These are phyloP conservation scores for Lachancea sp. DNA, from an alignment of 805 yeast genomes.

Conservation along the genomic window DNA sequence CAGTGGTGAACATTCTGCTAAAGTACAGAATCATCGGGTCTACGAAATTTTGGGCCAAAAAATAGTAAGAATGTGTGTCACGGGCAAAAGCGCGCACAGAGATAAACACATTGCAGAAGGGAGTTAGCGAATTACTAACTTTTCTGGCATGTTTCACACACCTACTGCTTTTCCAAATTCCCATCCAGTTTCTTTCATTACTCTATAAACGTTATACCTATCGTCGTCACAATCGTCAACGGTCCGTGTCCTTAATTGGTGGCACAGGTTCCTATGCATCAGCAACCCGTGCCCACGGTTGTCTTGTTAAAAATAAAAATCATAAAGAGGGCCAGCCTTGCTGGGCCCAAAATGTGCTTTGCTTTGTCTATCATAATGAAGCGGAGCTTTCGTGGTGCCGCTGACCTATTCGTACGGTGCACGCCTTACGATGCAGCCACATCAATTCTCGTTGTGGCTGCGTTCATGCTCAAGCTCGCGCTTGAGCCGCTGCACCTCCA, in stretches of 20 bases:
- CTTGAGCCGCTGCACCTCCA: conserved; percentile 31
- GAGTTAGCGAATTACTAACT: no score
- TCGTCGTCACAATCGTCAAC: conserved; percentile 8
- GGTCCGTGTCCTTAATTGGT: background rate
- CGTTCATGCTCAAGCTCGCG: conserved; percentile 27
- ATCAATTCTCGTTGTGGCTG: no score
- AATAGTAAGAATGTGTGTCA: no score
- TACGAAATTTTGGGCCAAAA: no score
- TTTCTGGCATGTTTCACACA: no score
- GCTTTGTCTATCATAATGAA: conserved; percentile 1
- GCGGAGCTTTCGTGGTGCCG: no score
- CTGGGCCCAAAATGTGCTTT: background rate
- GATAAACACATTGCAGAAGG: no score
- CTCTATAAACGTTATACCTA: conserved; percentile 10
- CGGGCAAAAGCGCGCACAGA: no score
- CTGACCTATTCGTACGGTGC: background rate
- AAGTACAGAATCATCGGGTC: no score
- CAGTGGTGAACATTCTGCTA: no score
- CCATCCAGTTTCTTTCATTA: conserved; percentile 7
- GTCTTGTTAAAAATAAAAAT: conserved; percentile 1
- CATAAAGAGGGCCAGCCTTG: background rate
- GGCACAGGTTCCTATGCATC: background rate
- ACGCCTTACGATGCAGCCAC: background rate
- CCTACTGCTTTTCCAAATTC: background rate
- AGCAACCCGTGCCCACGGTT: background rate